Evolutionary conservation across 805 yeast species (phyloP), one percentile per base, ranked within the genome.

Genomic region (Zygoascus flipseniorum): DNA sequence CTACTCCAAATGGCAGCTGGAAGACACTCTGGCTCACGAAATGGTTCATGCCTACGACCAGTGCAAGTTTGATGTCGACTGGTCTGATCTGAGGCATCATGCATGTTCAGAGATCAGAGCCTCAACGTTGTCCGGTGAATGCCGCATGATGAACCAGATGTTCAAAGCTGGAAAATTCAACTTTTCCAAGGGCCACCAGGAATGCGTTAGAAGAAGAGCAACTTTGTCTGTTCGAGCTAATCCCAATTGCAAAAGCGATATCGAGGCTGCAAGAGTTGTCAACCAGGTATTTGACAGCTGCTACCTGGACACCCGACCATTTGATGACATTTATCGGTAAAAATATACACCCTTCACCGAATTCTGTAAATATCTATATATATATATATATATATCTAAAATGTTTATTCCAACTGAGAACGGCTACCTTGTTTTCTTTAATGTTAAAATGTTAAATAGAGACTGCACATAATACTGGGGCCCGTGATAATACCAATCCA

Each of bases 51-150:
- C 89, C 57, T 93, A 88, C 69, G 99, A 93, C 69, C 83, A 89
- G 64, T 73, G 87, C 58, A 85, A 89, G 67, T 93, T 93, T 74
- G 74, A 88, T 52, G 89, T 93, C 1, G 88, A 93, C 68, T 86
- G 96, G 85, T 64, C 76, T 53, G 81, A 92, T 68, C 72, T 93
- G 64, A 80, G 81, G 63, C 99, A 93, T 65, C 98, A 92, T 66
- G 99, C 99, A 0, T 93, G 99, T 68, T 84, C 97, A 0, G 99
- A 93, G 57, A 88, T 93, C 50, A 76, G 99, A 55, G 99, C 99
- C 0, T 84, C 95, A 10, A 83, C 89, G 60, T 74, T 93, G 20
- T 85, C 95, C 65, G 99, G 99, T 6, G 99, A 93, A 65, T 93
- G 99, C 70, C 78, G 98, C 31, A 81, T 92, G 61, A 79, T 84